phyloP scores from a whole-genome alignment of 441 rosid species.

The Adansonia grandidieri region DNA sequence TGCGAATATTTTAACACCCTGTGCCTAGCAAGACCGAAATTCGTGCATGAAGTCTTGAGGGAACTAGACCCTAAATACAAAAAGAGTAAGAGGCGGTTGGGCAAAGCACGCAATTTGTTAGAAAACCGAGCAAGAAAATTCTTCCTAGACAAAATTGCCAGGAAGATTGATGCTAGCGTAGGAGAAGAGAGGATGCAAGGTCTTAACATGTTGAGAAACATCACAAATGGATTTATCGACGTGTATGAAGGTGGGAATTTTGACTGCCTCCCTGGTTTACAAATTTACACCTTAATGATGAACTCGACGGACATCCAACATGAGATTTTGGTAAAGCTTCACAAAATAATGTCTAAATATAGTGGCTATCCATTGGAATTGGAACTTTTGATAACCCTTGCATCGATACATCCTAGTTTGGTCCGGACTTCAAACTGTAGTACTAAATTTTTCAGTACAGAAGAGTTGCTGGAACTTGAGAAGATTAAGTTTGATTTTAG shows the following conservation, averaged over 20 bases:
- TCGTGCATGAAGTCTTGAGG: constrained; percentile 69
- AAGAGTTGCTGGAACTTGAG: constrained; percentile 57
- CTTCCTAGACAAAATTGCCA: constrained; percentile 77
- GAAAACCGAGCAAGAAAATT: constrained; percentile 86
- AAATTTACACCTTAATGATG: constrained; percentile 88
- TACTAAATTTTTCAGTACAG: constrained; percentile 52
- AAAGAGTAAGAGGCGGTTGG: constrained; percentile 40
- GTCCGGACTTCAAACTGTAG: constrained; percentile 71
- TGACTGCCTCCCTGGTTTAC: constrained; percentile 87
- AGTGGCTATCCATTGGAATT: constrained; percentile 77
- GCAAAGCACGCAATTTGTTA: constrained; percentile 67
- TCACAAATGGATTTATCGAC: constrained; percentile 79
- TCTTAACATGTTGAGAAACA: constrained; percentile 71
- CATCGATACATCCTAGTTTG: constrained; percentile 89
- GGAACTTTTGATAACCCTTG: constrained; percentile 87
- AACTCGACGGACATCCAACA: constrained; percentile 78
- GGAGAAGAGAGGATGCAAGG: constrained; percentile 85
- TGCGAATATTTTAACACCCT: constrained; percentile 94
- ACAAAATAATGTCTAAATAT: constrained; percentile 53
- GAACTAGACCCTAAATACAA: constrained; percentile 67
- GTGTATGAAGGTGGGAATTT: constrained; percentile 72
- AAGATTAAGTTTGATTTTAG: constrained; percentile 55
- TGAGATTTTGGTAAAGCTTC: constrained; percentile 63
- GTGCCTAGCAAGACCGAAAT: constrained; percentile 89
- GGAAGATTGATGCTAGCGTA: constrained; percentile 66